These are phyloP conservation scores for Fusarium haematococcum DNA, from an alignment of 2,329 filamentous ascomycete species.

Conservation along the genomic window DNA sequence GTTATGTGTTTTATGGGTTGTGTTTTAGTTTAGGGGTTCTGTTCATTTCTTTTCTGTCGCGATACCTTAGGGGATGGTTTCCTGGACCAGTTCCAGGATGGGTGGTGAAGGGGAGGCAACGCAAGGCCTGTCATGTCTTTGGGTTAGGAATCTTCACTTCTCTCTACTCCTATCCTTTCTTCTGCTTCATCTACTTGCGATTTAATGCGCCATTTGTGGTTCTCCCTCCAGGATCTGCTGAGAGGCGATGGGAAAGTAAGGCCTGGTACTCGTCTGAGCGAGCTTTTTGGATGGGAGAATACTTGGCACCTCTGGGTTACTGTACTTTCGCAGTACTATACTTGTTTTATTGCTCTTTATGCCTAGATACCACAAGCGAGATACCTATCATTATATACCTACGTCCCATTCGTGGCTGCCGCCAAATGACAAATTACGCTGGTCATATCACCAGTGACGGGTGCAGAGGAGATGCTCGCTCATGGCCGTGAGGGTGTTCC, in stretches of 20 bases:
- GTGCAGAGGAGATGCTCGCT: slow-evolving; percentile 75
- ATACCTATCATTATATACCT: slow-evolving; percentile 31
- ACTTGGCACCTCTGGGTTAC: slow-evolving; percentile 29
- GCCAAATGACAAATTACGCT: not conserved
- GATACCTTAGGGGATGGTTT: slow-evolving; percentile 38
- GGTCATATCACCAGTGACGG: slow-evolving; percentile 72
- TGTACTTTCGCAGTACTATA: slow-evolving; percentile 44
- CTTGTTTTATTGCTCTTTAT: slow-evolving; percentile 43
- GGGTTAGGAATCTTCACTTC: slow-evolving; percentile 29
- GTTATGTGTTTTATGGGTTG: slow-evolving; percentile 19
- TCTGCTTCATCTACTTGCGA: slow-evolving; percentile 22
- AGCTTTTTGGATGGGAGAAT: slow-evolving; percentile 25
- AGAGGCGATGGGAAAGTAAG: slow-evolving; percentile 22
- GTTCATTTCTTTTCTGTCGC: slow-evolving; percentile 39
- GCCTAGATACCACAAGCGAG: slow-evolving; percentile 46
- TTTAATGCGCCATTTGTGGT: slow-evolving; percentile 18
- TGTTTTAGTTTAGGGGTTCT: slow-evolving; percentile 26
- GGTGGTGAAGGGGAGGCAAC: slow-evolving; percentile 25
- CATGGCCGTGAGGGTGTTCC: slow-evolving; percentile 73
- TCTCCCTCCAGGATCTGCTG: slow-evolving; percentile 8
- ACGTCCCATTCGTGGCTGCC: slow-evolving; percentile 20
- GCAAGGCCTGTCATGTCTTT: slow-evolving; percentile 28
- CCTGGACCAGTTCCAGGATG: slow-evolving; percentile 23
- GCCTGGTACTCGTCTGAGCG: slow-evolving; percentile 11
- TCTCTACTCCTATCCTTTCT: slow-evolving; percentile 22